Percentiles rank a stretch among this genome's conserved stretches.
These are phyloP conservation scores for Globisporangium cylindrosporum DNA, from an alignment of 352 stramenopile genomes.

Conservation along the genomic window DNA sequence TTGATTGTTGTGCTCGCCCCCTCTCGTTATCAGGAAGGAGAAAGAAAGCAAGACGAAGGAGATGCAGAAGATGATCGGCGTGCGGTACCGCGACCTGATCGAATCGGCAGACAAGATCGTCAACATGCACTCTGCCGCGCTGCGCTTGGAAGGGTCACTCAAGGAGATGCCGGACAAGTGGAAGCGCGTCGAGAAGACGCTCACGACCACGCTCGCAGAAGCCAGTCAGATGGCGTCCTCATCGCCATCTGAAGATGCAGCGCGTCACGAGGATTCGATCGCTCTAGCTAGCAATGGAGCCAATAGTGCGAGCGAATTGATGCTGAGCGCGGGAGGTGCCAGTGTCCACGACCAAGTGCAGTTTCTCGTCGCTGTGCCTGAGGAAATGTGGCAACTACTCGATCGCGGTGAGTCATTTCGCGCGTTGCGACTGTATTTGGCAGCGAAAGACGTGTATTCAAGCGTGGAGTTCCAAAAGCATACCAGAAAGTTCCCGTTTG, in stretches of 20 bases:
- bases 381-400: slow-evolving; percentile 69
- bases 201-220: slow-evolving; percentile 30
- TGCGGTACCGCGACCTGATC: slow-evolving; percentile 91
- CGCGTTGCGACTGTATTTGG: slow-evolving; percentile 46
- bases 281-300: not conserved
- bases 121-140: slow-evolving; percentile 87
- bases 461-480: slow-evolving; percentile 16
- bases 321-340: not conserved
- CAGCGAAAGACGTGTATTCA: slow-evolving; percentile 31
- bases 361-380: slow-evolving; percentile 53
- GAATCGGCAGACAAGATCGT: slow-evolving; percentile 92
- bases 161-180: slow-evolving; percentile 86
- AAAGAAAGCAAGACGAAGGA: slow-evolving; percentile 87
- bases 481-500: slow-evolving; percentile 49
- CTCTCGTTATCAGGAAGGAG: slow-evolving; percentile 46
- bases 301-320: not conserved
- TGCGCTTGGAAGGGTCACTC: slow-evolving; percentile 75
- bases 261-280: not conserved
- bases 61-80: slow-evolving; percentile 93
- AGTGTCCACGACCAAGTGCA: slow-evolving; percentile 34
- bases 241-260: not conserved
- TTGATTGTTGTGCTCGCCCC: not conserved
- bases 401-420: slow-evolving; percentile 59
- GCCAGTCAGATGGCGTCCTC: slow-evolving; percentile 23
- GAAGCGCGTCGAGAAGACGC: slow-evolving; percentile 53